These are phyloP conservation scores for Aeschynomene evenia DNA, from an alignment of 306 rosid species.

Conservation along the genomic window DNA sequence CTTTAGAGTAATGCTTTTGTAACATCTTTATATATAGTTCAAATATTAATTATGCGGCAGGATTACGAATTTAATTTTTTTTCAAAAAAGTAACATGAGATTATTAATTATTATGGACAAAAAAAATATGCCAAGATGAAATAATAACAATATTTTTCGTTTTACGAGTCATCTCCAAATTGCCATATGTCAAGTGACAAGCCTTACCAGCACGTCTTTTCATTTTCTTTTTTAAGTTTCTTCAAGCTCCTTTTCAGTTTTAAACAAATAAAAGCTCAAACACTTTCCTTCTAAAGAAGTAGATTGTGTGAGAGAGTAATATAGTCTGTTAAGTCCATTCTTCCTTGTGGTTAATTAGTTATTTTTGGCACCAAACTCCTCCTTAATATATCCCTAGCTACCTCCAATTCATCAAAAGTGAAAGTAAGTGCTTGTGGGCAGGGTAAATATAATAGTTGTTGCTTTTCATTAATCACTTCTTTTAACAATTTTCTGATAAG, in stretches of 20 bases:
- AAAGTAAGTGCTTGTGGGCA: background rate
- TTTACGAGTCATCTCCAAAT: too few species aligned
- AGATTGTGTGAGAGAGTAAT: background rate
- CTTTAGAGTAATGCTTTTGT: background rate
- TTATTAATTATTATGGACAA: background rate
- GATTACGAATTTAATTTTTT: background rate
- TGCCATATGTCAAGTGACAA: too few species aligned
- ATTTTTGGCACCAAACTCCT: background rate
- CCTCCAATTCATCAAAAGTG: background rate
- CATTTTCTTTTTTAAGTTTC: too few species aligned
- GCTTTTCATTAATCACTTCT: background rate
- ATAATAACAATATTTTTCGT: background rate
- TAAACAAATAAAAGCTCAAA: background rate
- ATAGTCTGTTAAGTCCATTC: slow-evolving; percentile 2
- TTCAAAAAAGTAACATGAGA: background rate
- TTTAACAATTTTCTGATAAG: background rate
- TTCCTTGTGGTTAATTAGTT: background rate
- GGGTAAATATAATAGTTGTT: background rate
- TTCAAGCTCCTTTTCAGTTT: background rate
- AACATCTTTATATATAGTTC: background rate
- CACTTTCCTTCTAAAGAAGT: background rate
- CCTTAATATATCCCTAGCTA: too few species aligned
- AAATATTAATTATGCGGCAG: background rate
- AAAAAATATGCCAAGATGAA: background rate
- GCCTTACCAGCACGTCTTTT: background rate